These are phyloP conservation scores for Lentinula sp. DNA, from an alignment of 768 basidiomycete species.

Conservation along the genomic window DNA sequence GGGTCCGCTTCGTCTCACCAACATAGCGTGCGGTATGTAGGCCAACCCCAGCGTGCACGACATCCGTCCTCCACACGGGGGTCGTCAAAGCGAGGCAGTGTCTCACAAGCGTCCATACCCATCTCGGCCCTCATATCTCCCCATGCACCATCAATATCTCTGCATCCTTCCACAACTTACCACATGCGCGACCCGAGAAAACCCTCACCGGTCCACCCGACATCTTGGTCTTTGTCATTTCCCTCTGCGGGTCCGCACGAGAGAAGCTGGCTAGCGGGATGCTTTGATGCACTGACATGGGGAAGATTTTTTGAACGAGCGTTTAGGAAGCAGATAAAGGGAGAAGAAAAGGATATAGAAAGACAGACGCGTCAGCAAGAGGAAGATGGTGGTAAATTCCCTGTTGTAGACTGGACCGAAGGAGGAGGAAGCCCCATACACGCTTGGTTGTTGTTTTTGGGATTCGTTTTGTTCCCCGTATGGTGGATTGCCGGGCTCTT, in stretches of 20 bases:
- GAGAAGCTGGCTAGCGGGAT: background rate
- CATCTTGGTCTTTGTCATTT: constrained; percentile 1
- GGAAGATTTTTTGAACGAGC: background rate
- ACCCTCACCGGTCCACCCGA: constrained; percentile 22
- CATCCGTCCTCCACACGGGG: background rate
- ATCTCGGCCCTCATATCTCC: constrained; percentile 31
- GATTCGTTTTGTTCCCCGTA: constrained; percentile 60
- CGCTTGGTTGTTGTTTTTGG: constrained; percentile 75
- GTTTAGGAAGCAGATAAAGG: background rate
- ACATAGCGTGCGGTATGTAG: background rate
- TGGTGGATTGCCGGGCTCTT: constrained; percentile 54
- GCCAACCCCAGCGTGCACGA: background rate
- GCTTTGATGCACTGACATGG: background rate
- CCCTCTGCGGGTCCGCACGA: constrained; percentile 1
- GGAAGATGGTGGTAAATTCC: constrained; percentile 13
- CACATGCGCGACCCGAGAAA: constrained; percentile 50
- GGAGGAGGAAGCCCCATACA: constrained; percentile 46
- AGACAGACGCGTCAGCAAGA: background rate
- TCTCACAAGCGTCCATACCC: constrained; percentile 5
- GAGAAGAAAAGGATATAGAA: background rate
- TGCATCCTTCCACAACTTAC: constrained; percentile 26
- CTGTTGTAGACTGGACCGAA: constrained; percentile 48
- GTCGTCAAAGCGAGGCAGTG: background rate
- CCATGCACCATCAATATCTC: constrained; percentile 40
- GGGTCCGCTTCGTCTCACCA: constrained; percentile 2